Percentiles rank a stretch among this genome's conserved stretches.
Conservation (phyloP, 2,329 filamentous ascomycete genomes). For the Kalmusia sp. region DNA sequence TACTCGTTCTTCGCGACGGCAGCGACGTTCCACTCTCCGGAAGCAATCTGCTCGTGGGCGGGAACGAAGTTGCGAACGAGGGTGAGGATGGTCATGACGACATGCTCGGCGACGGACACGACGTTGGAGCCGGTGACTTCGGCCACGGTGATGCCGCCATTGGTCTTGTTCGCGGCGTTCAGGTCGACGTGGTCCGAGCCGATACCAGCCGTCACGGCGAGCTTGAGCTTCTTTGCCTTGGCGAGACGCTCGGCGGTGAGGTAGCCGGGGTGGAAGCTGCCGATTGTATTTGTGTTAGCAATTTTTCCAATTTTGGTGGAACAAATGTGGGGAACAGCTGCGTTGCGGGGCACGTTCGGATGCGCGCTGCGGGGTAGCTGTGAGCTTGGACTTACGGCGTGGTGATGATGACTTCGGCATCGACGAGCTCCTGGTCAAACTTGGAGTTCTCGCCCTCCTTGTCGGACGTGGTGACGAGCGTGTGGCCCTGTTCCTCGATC, state of each 20-base stretch:
- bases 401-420: slow-evolving; percentile 98
- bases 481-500: slow-evolving; percentile 97
- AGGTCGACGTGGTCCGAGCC: slow-evolving; percentile 98
- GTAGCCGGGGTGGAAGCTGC: slow-evolving; percentile 96
- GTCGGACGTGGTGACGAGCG: slow-evolving; percentile 94
- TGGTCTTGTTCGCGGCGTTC: slow-evolving; percentile 96
- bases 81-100: slow-evolving; percentile 97
- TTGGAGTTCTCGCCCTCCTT: slow-evolving; percentile 93
- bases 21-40: slow-evolving; percentile 94
- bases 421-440: slow-evolving; percentile 94
- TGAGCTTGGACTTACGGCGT: slow-evolving; percentile 73
- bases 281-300: slow-evolving; percentile 18
- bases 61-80: slow-evolving; percentile 99
- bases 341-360: slow-evolving; percentile 34
- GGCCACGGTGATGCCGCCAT: slow-evolving; percentile 94
- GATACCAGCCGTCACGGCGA: slow-evolving; percentile 96
- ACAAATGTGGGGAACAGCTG: slow-evolving; percentile 14
- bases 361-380: slow-evolving; percentile 34
- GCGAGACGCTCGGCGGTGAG: slow-evolving; percentile 94
- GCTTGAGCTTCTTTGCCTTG: slow-evolving; percentile 98
- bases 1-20: slow-evolving; percentile 98
- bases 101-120: slow-evolving; percentile 97
- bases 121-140: slow-evolving; percentile 99
- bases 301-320: slow-evolving; percentile 15
- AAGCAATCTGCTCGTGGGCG: slow-evolving; percentile 89